These are phyloP conservation scores for Elaeis oleifera DNA, from an alignment of 202 grass and related monocot genomes.

Conservation along the genomic window DNA sequence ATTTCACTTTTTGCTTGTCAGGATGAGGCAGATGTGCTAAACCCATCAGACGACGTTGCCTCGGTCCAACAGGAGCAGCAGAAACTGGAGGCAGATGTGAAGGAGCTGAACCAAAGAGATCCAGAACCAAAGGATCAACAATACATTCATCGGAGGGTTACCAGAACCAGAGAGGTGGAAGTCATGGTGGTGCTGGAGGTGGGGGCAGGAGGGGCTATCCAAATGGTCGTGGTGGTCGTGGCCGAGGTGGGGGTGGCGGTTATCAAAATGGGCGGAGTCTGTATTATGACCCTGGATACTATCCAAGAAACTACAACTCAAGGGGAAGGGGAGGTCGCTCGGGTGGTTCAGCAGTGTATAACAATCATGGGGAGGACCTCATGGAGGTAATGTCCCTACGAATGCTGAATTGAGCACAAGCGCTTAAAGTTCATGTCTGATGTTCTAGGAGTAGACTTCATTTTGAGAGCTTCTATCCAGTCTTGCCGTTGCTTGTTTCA, in stretches of 20 bases:
- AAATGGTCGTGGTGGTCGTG: constrained; percentile 37
- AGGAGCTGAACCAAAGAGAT: constrained; percentile 35
- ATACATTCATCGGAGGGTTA: constrained; percentile 32
- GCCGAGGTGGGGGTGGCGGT: constrained; percentile 16
- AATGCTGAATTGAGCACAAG: constrained; percentile 47
- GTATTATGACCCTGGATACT: constrained; percentile 28
- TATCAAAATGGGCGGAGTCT: constrained; percentile 42
- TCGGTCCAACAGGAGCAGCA: constrained; percentile 38
- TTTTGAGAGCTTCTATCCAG: too few relatives aligned
- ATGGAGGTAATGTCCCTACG: constrained; percentile 26
- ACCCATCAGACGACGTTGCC: constrained; percentile 23
- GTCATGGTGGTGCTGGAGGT: constrained; percentile 25
- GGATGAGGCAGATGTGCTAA: constrained; percentile 28
- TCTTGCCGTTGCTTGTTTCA: too few relatives aligned
- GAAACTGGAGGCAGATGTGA: constrained; percentile 29
- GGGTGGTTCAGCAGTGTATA: constrained; percentile 26
- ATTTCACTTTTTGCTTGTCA: constrained; percentile 18
- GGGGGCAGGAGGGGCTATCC: constrained; percentile 49
- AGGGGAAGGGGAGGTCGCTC: constrained; percentile 26
- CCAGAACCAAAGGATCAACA: constrained; percentile 41
- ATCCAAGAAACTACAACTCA: constrained; percentile 18
- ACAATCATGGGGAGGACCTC: constrained; percentile 37
- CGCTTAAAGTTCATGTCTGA: constrained; percentile 35
- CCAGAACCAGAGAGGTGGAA: constrained; percentile 37
- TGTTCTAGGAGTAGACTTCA: constrained; percentile 10